Evolutionary conservation across 768 basidiomycete species (phyloP), one percentile per base, ranked within the genome.

Genomic region (Termitomyces sp.): DNA sequence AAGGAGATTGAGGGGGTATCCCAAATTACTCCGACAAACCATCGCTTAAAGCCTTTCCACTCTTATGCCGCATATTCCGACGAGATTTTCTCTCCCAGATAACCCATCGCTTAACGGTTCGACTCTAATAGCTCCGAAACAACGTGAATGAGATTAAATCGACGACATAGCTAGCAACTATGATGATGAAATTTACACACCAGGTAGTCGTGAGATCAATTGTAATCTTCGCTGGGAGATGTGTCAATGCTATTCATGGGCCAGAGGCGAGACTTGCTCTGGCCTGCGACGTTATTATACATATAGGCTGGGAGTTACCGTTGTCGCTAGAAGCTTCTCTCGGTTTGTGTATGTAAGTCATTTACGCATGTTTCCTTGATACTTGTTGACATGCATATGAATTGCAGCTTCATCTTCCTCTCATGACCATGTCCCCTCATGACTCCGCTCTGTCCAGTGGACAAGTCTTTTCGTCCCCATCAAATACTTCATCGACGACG

Each of bases 331-430:
- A 60, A 55, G 59, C 41, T 57, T 43, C 56, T 15, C 51, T 54
- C 52, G 62, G 55, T 45, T 51, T 56, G 58, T 58, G 28, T 32
- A 32, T 32, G 30, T 32, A 55, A 57, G 64, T 58, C 42, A 46
- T 15, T 48, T 52, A 51, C 53, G 32, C 45, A 42, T 22, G 53
- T 53, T 65, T 61, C 57, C 56, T 61, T 54, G 53, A 58, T 60
- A 59, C 58, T 60, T 63, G 55, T 24, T 61, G 57, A 57, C 57
- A 63, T 63, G 61, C 53, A 60, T 54, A 47, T 35, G 50, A 53
- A n/a, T 7, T 50, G 41, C 35, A 45, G 43, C 50, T 54, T 42
- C 55, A 51, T 55, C 61, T 58, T 58, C 55, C 58, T 50, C 53
- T 37, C 61, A 59, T 55, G 51, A 57, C 54, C 21, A 60, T 60